Conservation (phyloP, 306 rosid genomes). For the Inga leiocalycina region DNA sequence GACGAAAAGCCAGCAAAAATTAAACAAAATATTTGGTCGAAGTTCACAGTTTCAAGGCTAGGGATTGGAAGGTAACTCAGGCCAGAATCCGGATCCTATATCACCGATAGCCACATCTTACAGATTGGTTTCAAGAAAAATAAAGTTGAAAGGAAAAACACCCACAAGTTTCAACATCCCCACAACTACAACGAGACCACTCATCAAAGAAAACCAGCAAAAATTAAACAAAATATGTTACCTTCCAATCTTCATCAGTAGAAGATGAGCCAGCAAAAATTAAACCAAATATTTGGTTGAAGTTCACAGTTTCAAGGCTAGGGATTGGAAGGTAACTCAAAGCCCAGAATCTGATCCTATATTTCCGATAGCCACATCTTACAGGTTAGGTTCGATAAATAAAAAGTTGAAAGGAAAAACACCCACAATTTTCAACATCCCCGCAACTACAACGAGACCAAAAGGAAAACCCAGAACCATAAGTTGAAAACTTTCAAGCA, state of each 20-base stretch:
- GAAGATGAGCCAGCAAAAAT: conserved; percentile 19
- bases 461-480: conserved; percentile 21
- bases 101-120: conserved; percentile 6
- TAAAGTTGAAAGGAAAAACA: background rate
- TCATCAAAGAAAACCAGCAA: background rate
- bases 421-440: background rate
- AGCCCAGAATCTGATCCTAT: conserved; percentile 13
- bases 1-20: conserved; percentile 15
- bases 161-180: background rate
- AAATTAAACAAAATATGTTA: no score
- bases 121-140: conserved; percentile 3
- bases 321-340: conserved; percentile 9
- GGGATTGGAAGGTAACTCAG: conserved; percentile 1
- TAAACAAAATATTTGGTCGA: background rate
- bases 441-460: background rate
- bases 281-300: background rate
- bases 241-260: background rate
- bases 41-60: conserved; percentile 1
- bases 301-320: conserved; percentile 1
- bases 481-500: conserved; percentile 24
- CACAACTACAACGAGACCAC: background rate
- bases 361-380: conserved; percentile 9
- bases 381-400: background rate
- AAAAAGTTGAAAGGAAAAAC: background rate
- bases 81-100: conserved; percentile 10